phyloP scores from a whole-genome alignment of 225 moss, liverwort and hornwort genomes.

The Asterella californica region DNA sequence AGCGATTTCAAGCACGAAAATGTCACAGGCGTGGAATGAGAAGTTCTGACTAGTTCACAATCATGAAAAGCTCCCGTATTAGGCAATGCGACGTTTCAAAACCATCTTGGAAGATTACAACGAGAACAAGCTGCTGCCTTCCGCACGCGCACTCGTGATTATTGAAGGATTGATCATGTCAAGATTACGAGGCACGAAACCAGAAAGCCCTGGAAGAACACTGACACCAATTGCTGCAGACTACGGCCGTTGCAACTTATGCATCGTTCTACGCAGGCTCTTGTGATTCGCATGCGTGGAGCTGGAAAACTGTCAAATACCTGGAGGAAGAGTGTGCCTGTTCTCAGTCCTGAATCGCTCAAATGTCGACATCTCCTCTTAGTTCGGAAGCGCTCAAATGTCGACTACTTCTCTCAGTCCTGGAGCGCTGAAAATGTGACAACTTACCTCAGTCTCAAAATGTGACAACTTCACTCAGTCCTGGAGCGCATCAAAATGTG shows the following conservation, averaged over 20 bases:
- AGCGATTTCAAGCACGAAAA: not conserved
- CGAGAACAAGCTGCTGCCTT: not conserved
- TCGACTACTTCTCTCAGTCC: no score
- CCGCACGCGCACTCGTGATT: no score
- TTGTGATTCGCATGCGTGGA: not conserved
- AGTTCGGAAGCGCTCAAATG: no score
- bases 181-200: not conserved
- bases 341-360: conserved; percentile 26
- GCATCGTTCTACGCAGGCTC: not conserved
- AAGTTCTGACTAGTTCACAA: not conserved
- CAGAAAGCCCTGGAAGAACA: not conserved
- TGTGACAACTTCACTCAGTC: no score
- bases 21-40: not conserved
- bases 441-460: no score
- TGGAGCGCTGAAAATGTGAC: no score
- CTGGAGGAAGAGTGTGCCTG: conserved; percentile 32
- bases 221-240: not conserved
- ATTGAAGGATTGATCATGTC: not conserved
- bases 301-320: not conserved
- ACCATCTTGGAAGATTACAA: not conserved
- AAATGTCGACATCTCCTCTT: no score
- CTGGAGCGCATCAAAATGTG: no score
- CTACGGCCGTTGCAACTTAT: not conserved
- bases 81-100: not conserved
- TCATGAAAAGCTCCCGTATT: not conserved